Conservation (phyloP, 441 rosid genomes). For the Lepidium campestre region DNA sequence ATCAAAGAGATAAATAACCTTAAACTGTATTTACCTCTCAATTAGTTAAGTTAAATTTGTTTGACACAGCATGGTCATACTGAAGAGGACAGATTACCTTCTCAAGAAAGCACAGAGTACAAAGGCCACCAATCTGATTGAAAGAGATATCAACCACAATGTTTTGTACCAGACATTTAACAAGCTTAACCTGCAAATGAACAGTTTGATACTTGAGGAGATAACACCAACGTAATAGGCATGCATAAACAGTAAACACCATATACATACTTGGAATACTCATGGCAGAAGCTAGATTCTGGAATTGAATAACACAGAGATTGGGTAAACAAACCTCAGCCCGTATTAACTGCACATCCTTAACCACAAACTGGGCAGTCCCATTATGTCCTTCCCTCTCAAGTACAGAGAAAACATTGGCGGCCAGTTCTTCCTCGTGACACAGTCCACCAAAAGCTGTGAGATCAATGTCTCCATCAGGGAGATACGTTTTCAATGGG, state of each 20-base stretch:
- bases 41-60: conserved; percentile 1
- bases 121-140: conserved; percentile 86
- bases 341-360: conserved; percentile 76
- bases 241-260: conserved; percentile 16
- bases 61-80: conserved; percentile 14
- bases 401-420: conserved; percentile 59
- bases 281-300: background rate
- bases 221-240: background rate
- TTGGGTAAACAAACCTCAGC: conserved; percentile 65
- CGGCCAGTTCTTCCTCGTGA: conserved; percentile 64
- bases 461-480: conserved; percentile 95
- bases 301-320: conserved; percentile 4
- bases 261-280: background rate
- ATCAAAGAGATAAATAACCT: background rate
- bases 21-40: background rate
- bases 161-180: conserved; percentile 82
- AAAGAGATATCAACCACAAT: conserved; percentile 89
- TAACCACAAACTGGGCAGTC: conserved; percentile 54
- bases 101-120: conserved; percentile 87
- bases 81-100: conserved; percentile 42
- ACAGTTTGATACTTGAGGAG: background rate
- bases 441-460: conserved; percentile 61
- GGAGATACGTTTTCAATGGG: conserved; percentile 91
- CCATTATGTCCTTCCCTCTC: conserved; percentile 64
- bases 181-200: conserved; percentile 79